Conservation (phyloP, 2,329 filamentous ascomycete species). For the Rhexocercosporidium sp. region DNA sequence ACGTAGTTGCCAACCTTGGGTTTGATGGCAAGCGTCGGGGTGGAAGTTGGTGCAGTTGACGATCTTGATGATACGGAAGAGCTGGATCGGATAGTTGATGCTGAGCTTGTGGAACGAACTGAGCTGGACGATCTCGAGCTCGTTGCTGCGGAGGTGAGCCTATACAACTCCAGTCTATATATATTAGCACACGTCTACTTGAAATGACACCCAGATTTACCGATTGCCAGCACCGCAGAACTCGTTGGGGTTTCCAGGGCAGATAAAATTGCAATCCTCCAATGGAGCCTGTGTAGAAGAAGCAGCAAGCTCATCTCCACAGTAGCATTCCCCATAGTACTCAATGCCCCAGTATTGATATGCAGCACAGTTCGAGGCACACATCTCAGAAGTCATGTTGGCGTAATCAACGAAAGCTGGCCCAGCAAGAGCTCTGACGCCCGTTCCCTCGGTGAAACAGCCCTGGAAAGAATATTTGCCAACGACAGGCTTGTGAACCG, state of each 20-base stretch:
- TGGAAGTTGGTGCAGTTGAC: slow-evolving; percentile 43
- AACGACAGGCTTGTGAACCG: slow-evolving; percentile 28
- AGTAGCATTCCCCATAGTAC: slow-evolving; percentile 46
- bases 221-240: slow-evolving; percentile 42
- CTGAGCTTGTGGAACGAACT: not conserved
- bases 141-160: slow-evolving; percentile 40
- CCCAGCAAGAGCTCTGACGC: slow-evolving; percentile 29
- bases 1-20: slow-evolving; percentile 50
- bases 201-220: not conserved
- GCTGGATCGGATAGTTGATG: not conserved
- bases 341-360: slow-evolving; percentile 47
- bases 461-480: slow-evolving; percentile 36
- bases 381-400: slow-evolving; percentile 43
- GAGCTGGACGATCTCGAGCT: not conserved
- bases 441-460: slow-evolving; percentile 33
- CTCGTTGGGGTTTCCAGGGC: slow-evolving; percentile 39
- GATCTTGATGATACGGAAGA: not conserved
- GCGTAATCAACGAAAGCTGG: slow-evolving; percentile 32
- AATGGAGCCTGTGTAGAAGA: slow-evolving; percentile 26
- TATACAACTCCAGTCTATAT: slow-evolving; percentile 35
- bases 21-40: slow-evolving; percentile 52
- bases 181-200: not conserved
- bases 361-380: slow-evolving; percentile 37
- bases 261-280: slow-evolving; percentile 35
- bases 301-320: slow-evolving; percentile 37